Percentiles rank a stretch among this genome's conserved stretches.
Evolutionary conservation across 306 rosid species (phyloP).

Genomic region (Pachyrhizus erosus): DNA sequence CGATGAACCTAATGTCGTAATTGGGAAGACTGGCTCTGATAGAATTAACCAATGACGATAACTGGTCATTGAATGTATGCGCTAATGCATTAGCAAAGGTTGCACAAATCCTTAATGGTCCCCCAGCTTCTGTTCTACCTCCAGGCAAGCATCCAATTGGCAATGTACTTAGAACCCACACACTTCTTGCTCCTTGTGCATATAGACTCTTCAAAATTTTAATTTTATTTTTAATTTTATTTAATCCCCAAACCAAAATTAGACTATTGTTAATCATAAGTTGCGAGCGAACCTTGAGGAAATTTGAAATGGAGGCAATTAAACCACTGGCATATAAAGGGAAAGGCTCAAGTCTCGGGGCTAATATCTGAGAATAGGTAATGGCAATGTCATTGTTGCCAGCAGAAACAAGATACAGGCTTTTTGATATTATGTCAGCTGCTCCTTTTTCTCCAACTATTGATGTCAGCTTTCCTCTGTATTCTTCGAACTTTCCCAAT

Average conservation of each 20-base stretch:
- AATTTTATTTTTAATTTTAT: too few species aligned
- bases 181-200: conserved; percentile 45
- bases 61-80: conserved; percentile 18
- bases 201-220: conserved; percentile 53
- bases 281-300: conserved; percentile 54
- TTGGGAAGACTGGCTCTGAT: not conserved
- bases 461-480: conserved; percentile 39
- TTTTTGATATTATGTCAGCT: conserved; percentile 32
- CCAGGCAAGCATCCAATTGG: conserved; percentile 56
- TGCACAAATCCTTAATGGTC: conserved; percentile 13
- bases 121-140: not conserved
- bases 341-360: not conserved
- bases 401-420: conserved; percentile 38
- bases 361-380: not conserved
- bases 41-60: not conserved
- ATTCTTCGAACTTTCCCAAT: conserved; percentile 35
- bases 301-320: conserved; percentile 9
- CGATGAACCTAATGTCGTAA: conserved; percentile 38
- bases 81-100: conserved; percentile 11
- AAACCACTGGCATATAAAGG: conserved; percentile 26
- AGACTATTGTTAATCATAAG: too few species aligned
- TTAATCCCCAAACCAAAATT: too few species aligned
- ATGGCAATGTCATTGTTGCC: conserved; percentile 58
- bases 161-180: conserved; percentile 46
- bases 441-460: conserved; percentile 40